A percentile compares a stretch with the other conserved stretches of the same genome.
Evolutionary conservation across 2,329 filamentous ascomycete genomes (phyloP).

Genomic region (Apiospora marii): DNA sequence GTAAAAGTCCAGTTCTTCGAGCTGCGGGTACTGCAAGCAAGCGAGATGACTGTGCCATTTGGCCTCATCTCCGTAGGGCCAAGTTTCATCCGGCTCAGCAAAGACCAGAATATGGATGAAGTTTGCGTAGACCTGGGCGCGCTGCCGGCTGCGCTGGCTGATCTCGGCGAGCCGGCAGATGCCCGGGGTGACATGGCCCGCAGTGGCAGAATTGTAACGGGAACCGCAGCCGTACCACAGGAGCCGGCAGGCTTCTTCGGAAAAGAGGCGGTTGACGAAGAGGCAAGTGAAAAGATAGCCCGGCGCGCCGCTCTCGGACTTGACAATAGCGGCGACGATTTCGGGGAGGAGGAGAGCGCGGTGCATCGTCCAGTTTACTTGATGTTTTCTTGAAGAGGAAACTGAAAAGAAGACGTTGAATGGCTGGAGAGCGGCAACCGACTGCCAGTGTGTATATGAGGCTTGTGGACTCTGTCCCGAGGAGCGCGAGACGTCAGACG

Average conservation of each 20-base stretch:
- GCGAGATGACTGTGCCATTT: background rate
- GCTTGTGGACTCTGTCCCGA: background rate
- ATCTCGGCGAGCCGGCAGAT: slow-evolving; percentile 13
- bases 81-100: background rate
- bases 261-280: slow-evolving; percentile 11
- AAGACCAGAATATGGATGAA: background rate
- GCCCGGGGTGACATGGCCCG: slow-evolving; percentile 17
- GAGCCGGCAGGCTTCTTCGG: background rate
- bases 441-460: background rate
- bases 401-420: no score
- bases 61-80: slow-evolving; percentile 16
- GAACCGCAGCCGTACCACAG: slow-evolving; percentile 16
- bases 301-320: background rate
- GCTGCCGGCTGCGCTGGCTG: slow-evolving; percentile 14
- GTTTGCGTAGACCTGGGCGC: slow-evolving; percentile 2
- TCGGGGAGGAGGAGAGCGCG: slow-evolving; percentile 16
- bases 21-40: slow-evolving; percentile 13
- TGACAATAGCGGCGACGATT: slow-evolving; percentile 20
- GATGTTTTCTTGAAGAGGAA: no score
- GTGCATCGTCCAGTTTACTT: background rate
- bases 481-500: background rate
- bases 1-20: background rate
- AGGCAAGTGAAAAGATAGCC: slow-evolving; percentile 14
- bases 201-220: slow-evolving; percentile 15
- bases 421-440: background rate